Evolutionary conservation across 805 yeast genomes (phyloP).

Genomic region (Kuraishia piskuri): DNA sequence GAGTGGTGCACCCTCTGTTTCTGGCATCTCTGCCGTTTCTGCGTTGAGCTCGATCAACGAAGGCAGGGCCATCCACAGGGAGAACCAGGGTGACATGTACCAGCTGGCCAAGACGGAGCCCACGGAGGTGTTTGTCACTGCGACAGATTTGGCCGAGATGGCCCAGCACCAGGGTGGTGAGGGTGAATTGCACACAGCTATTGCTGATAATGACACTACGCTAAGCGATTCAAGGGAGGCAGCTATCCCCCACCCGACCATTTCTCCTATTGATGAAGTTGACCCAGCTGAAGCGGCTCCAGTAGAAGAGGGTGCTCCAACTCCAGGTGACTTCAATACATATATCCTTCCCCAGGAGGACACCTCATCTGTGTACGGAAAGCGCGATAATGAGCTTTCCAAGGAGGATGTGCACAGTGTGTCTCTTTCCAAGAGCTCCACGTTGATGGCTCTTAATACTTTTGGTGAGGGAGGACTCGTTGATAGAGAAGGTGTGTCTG

Average conservation of each 20-base stretch:
- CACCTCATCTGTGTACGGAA: no score
- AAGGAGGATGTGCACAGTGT: neutral
- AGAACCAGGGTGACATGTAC: neutral
- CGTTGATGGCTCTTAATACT: neutral
- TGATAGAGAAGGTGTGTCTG: neutral
- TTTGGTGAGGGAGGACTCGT: neutral
- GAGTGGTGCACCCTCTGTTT: neutral
- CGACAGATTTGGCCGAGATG: neutral
- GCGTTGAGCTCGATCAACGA: neutral
- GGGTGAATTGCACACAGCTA: neutral
- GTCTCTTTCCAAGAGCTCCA: neutral
- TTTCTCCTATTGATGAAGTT: no score
- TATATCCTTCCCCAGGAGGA: no score
- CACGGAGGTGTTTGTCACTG: conserved; percentile 2
- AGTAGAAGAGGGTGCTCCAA: no score
- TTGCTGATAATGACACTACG: neutral
- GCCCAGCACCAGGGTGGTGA: neutral
- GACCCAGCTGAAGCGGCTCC: no score
- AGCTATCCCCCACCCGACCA: no score
- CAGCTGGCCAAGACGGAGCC: neutral
- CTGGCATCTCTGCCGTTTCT: neutral
- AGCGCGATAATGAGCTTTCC: no score
- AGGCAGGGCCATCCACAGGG: neutral
- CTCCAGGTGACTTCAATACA: no score
- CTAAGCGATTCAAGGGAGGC: neutral